Conservation (phyloP, 148 eudicot genomes). For the Rhododendron williamsianum region DNA sequence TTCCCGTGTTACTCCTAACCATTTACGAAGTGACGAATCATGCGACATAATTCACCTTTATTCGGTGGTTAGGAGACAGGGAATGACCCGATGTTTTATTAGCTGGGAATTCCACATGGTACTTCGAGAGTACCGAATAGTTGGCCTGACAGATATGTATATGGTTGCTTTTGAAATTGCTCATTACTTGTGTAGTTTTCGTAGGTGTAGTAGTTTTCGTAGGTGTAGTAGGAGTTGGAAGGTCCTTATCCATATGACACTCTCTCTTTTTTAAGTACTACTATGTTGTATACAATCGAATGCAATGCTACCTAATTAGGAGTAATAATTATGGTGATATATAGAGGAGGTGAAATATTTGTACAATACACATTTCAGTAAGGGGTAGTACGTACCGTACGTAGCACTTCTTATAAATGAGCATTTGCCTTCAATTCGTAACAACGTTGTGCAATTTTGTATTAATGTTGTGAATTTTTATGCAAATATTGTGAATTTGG, state of each 20-base stretch:
- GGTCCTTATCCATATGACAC: constrained; percentile 15
- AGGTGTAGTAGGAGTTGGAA: constrained; percentile 4
- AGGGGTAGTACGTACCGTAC: not conserved
- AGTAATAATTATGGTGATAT: not conserved
- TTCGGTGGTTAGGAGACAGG: not conserved
- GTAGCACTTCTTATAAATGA: not conserved
- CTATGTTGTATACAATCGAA: not conserved
- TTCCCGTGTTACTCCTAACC: not conserved
- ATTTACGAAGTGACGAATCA: not conserved
- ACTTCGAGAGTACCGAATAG: too few species aligned
- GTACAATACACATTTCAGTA: too few species aligned
- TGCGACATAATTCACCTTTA: not conserved
- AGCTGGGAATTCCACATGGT: not conserved
- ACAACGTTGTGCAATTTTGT: not conserved
- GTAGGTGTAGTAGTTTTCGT: not conserved
- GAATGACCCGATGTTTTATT: not conserved
- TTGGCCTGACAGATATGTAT: not conserved
- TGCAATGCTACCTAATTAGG: constrained; percentile 5
- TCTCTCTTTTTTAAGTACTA: not conserved
- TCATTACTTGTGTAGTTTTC: not conserved
- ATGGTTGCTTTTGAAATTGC: constrained; percentile 7
- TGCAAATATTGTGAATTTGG: not conserved
- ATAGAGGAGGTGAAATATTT: not conserved
- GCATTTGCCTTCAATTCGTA: not conserved
- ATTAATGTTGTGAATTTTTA: not conserved